phyloP scores from a whole-genome alignment of 2,329 filamentous ascomycete genomes.

The Fusarium haematococcum region DNA sequence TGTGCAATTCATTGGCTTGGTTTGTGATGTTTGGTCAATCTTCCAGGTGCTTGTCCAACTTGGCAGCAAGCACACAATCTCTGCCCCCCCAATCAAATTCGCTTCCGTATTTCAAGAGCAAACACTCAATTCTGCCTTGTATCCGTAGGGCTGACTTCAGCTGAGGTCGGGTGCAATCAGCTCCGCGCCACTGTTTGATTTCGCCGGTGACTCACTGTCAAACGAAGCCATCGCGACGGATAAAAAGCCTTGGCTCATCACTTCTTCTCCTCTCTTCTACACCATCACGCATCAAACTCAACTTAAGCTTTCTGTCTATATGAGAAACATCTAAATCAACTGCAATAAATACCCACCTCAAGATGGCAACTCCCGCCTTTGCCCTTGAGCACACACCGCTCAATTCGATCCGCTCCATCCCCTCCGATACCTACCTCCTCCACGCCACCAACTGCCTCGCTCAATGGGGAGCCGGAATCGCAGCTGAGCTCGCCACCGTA shows the following conservation, averaged over 20 bases:
- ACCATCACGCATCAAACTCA: neutral
- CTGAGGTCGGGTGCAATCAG: neutral
- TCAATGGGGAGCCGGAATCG: slow-evolving; percentile 47
- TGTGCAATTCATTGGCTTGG: neutral
- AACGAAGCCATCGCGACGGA: neutral
- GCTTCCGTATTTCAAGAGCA: neutral
- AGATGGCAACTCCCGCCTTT: slow-evolving; percentile 24
- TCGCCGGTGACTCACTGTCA: slow-evolving; percentile 4
- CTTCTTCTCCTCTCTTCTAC: neutral
- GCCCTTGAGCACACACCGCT: slow-evolving; percentile 19
- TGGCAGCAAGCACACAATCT: neutral
- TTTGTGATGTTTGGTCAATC: neutral
- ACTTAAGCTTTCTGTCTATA: neutral
- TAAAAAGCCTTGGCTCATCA: neutral
- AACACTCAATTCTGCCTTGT: neutral
- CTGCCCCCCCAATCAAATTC: too few relatives aligned
- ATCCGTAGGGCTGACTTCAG: neutral
- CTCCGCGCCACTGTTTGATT: neutral
- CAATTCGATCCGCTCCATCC: slow-evolving; percentile 27
- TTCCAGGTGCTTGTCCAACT: neutral
- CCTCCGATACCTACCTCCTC: slow-evolving; percentile 39
- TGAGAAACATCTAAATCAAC: neutral
- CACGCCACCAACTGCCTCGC: slow-evolving; percentile 49
- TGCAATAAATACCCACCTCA: neutral
- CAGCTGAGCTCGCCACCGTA: slow-evolving; percentile 40